These are phyloP conservation scores for Fusarium aywerte DNA, from an alignment of 2,329 filamentous ascomycete species.

Conservation along the genomic window DNA sequence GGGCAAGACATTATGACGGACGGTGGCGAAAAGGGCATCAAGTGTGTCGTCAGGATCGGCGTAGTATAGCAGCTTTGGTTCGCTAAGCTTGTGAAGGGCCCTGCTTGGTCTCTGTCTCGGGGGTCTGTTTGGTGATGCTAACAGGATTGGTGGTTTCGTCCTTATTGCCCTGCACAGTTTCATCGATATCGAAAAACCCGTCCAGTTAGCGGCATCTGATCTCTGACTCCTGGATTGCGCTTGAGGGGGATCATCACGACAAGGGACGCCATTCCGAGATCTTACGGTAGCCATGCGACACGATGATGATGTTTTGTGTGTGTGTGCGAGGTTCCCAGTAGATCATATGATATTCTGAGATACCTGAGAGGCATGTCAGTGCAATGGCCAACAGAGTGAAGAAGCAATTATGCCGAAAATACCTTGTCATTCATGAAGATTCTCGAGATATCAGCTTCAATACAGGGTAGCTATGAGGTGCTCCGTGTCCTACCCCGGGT, in stretches of 20 bases:
- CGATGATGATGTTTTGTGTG: conserved; percentile 8
- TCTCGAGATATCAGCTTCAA: neutral
- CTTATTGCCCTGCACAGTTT: conserved; percentile 9
- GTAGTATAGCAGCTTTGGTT: neutral
- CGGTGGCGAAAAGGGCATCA: conserved; percentile 14
- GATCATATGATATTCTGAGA: neutral
- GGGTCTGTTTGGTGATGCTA: neutral
- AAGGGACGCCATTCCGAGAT: conserved; percentile 1
- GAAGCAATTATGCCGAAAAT: neutral
- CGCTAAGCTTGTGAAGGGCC: conserved; percentile 2
- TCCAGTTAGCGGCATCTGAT: conserved; percentile 3
- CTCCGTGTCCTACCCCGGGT: conserved; percentile 33
- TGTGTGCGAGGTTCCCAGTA: neutral
- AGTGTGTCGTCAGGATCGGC: conserved; percentile 15
- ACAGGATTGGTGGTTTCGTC: conserved; percentile 7
- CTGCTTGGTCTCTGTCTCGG: neutral
- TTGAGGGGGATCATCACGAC: conserved; percentile 1
- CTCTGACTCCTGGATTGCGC: neutral
- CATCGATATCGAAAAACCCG: conserved; percentile 3
- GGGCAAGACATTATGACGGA: conserved; percentile 26
- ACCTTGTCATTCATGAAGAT: neutral
- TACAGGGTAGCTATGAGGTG: conserved; percentile 35
- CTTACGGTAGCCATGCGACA: neutral
- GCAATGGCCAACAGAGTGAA: neutral
- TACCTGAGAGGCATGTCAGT: neutral